A percentile compares a stretch with the other conserved stretches of the same genome.
These are phyloP conservation scores for Coemansia sp. DNA, from an alignment of 192 early-diverging fungal species.

Conservation along the genomic window DNA sequence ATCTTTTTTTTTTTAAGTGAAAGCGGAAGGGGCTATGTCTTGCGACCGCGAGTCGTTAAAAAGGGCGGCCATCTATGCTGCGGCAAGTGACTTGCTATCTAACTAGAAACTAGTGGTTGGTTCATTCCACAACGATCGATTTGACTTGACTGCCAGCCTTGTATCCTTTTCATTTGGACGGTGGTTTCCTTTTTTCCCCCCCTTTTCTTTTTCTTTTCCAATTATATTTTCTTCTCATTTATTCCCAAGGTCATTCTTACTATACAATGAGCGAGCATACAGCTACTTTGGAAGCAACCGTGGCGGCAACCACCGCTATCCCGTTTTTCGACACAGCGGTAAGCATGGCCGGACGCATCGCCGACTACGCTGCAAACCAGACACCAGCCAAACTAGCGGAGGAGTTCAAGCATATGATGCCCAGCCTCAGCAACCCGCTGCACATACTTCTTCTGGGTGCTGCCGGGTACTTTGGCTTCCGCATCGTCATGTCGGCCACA, in stretches of 20 bases:
- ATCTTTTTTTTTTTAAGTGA: neutral
- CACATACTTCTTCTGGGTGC: slow-evolving; percentile 22
- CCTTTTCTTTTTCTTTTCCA: neutral
- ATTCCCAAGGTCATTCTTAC: neutral
- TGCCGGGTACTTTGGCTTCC: slow-evolving; percentile 32
- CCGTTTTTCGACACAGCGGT: neutral
- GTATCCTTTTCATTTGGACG: too few relatives aligned
- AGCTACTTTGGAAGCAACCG: neutral
- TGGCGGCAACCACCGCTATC: neutral
- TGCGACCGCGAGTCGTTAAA: too few relatives aligned
- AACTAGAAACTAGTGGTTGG: too few relatives aligned
- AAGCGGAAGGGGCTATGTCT: neutral
- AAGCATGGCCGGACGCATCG: slow-evolving; percentile 4
- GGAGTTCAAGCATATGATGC: slow-evolving; percentile 15
- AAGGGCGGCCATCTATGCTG: too few relatives aligned
- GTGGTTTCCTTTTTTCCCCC: neutral
- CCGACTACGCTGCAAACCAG: slow-evolving; percentile 7
- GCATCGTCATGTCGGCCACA: slow-evolving; percentile 18
- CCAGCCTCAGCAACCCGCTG: slow-evolving; percentile 23
- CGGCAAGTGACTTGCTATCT: too few relatives aligned
- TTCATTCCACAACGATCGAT: too few relatives aligned
- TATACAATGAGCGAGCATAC: slow-evolving; percentile 2
- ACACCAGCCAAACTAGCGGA: neutral
- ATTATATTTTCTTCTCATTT: neutral
- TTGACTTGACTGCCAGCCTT: too few relatives aligned